Percentiles rank a stretch among this genome's conserved stretches.
Conservation (phyloP, 83 land plant genomes). For the Diphasiastrum complanatum region DNA sequence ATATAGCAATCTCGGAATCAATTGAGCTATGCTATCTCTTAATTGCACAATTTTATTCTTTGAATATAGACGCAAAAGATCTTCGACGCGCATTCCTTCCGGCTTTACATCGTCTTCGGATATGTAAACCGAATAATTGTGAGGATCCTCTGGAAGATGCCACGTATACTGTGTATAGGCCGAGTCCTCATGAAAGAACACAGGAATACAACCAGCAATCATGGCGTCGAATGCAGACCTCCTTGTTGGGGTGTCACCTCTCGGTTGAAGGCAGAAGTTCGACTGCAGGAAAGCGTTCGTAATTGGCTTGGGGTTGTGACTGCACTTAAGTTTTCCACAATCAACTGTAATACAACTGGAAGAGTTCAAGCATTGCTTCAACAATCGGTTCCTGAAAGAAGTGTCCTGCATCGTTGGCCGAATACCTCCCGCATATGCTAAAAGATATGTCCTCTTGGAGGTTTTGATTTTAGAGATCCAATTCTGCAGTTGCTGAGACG, state of each 20-base stretch:
- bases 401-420: slow-evolving; percentile 21
- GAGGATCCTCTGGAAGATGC: slow-evolving; percentile 49
- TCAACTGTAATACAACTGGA: slow-evolving; percentile 43
- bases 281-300: slow-evolving; percentile 48
- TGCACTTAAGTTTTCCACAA: slow-evolving; percentile 47
- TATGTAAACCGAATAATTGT: slow-evolving; percentile 52
- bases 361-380: slow-evolving; percentile 42
- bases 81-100: slow-evolving; percentile 33
- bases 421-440: slow-evolving; percentile 64
- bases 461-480: slow-evolving; percentile 42
- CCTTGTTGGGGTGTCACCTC: slow-evolving; percentile 65
- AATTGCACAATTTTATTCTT: slow-evolving; percentile 23
- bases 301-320: slow-evolving; percentile 48
- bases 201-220: slow-evolving; percentile 77
- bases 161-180: slow-evolving; percentile 63
- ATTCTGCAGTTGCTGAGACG: slow-evolving; percentile 21
- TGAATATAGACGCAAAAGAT: slow-evolving; percentile 33
- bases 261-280: slow-evolving; percentile 73
- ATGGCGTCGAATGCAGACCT: slow-evolving; percentile 61
- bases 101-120: slow-evolving; percentile 58
- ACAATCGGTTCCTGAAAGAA: slow-evolving; percentile 43
- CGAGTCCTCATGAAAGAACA: slow-evolving; percentile 66
- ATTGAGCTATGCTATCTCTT: slow-evolving; percentile 46
- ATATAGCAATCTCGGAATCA: slow-evolving; percentile 56
- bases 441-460: slow-evolving; percentile 36